These are phyloP conservation scores for Albifimbria verrucaria DNA, from an alignment of 2,329 filamentous ascomycete genomes.

Conservation along the genomic window DNA sequence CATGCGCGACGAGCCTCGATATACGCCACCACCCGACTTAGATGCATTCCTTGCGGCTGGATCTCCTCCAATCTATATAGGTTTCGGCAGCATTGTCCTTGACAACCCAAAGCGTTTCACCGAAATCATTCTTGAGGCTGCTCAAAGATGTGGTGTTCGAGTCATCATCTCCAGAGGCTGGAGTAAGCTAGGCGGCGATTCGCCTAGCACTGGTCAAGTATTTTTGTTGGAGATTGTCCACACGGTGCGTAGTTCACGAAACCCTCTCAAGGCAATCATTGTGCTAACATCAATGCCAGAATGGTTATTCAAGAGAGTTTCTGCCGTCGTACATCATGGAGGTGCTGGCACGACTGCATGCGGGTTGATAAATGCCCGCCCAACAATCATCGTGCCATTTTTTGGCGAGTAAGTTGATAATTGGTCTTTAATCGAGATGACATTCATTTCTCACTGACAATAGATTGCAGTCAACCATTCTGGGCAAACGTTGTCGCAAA, in stretches of 20 bases:
- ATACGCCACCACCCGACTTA: conserved; percentile 50
- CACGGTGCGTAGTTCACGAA: conserved; percentile 32
- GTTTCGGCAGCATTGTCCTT: conserved; percentile 73
- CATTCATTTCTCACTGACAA: neutral
- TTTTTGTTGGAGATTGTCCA: conserved; percentile 67
- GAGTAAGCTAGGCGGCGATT: conserved; percentile 60
- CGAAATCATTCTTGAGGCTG: conserved; percentile 67
- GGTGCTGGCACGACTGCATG: conserved; percentile 70
- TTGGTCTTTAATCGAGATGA: neutral
- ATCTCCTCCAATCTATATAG: conserved; percentile 66
- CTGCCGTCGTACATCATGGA: conserved; percentile 65
- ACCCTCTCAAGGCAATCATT: neutral
- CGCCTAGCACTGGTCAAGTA: conserved; percentile 53
- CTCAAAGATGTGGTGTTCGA: conserved; percentile 60
- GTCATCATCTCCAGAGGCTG: conserved; percentile 69
- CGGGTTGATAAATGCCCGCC: conserved; percentile 62
- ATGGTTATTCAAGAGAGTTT: conserved; percentile 65
- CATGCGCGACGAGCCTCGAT: conserved; percentile 14
- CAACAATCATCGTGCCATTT: conserved; percentile 70
- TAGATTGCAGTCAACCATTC: conserved; percentile 27
- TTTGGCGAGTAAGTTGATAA: conserved; percentile 45
- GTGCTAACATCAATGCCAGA: conserved; percentile 35
- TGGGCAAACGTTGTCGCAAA: conserved; percentile 36
- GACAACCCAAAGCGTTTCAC: conserved; percentile 69
- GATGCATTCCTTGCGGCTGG: conserved; percentile 53